phyloP scores from a whole-genome alignment of 371 early-diverging fungal genomes.

The Mucor piriformis region DNA sequence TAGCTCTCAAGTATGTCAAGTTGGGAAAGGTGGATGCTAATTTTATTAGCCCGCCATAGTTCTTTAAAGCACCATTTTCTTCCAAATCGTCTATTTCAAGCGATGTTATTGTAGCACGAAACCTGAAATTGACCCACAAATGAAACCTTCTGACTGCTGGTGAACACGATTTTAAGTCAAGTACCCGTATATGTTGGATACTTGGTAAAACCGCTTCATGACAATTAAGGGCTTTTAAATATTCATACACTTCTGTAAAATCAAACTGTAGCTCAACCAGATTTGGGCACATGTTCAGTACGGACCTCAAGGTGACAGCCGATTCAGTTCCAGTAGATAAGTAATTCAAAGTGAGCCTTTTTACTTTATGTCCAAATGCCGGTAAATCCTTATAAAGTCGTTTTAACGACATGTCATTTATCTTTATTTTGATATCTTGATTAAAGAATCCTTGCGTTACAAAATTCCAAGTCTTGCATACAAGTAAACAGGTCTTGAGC shows the following conservation, averaged over 20 bases:
- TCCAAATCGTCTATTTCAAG: slow-evolving; percentile 5
- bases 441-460: background rate
- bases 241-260: slow-evolving; percentile 2
- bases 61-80: slow-evolving; percentile 3
- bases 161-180: background rate
- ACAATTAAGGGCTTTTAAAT: slow-evolving; percentile 3
- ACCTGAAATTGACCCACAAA: slow-evolving; percentile 10
- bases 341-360: background rate
- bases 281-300: slow-evolving; percentile 4
- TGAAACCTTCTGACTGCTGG: slow-evolving; percentile 10
- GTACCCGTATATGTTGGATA: slow-evolving; percentile 6
- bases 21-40: background rate
- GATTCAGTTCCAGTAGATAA: background rate
- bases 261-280: slow-evolving; percentile 3
- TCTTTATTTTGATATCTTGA: background rate
- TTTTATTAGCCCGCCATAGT: slow-evolving; percentile 2
- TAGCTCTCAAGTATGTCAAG: slow-evolving; percentile 3
- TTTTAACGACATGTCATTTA: background rate
- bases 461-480: background rate
- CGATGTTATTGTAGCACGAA: slow-evolving; percentile 3
- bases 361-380: background rate
- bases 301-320: background rate
- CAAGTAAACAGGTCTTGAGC: slow-evolving; percentile 8
- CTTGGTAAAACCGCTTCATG: background rate
- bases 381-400: background rate